Conservation (phyloP, 441 rosid species). For the Gossypium lobatum region DNA sequence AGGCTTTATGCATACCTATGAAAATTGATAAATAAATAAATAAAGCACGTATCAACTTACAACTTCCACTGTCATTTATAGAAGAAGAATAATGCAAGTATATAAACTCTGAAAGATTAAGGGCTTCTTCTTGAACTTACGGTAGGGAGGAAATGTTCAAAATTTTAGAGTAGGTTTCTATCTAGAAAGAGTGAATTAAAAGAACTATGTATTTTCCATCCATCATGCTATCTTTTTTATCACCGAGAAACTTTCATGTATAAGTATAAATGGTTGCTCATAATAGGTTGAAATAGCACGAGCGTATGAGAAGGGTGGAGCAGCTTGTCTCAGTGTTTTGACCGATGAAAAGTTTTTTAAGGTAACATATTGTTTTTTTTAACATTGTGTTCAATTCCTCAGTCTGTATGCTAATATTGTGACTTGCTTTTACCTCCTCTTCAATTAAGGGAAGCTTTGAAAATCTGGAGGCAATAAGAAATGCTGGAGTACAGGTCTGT, state of each 20-base stretch:
- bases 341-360: constrained; percentile 82
- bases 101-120: not conserved
- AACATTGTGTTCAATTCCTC: constrained; percentile 2
- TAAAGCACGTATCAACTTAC: not conserved
- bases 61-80: not conserved
- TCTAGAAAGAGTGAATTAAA: not conserved
- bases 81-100: not conserved
- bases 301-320: constrained; percentile 91
- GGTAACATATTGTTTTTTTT: constrained; percentile 29
- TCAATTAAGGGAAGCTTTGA: constrained; percentile 78
- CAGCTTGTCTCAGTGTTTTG: constrained; percentile 93
- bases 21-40: not conserved
- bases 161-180: constrained; percentile 3
- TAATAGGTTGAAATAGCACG: constrained; percentile 76
- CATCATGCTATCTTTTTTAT: not conserved
- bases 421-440: constrained; percentile 10
- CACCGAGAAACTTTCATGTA: not conserved
- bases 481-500: constrained; percentile 74
- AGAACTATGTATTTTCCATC: not conserved
- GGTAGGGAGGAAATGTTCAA: not conserved
- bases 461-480: constrained; percentile 75
- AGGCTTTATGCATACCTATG: not conserved
- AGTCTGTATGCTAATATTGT: not conserved
- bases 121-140: not conserved
- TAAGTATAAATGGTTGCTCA: constrained; percentile 1